phyloP scores from a whole-genome alignment of 1,284 basidiomycete species.

The Ceratobasidium papillatum region DNA sequence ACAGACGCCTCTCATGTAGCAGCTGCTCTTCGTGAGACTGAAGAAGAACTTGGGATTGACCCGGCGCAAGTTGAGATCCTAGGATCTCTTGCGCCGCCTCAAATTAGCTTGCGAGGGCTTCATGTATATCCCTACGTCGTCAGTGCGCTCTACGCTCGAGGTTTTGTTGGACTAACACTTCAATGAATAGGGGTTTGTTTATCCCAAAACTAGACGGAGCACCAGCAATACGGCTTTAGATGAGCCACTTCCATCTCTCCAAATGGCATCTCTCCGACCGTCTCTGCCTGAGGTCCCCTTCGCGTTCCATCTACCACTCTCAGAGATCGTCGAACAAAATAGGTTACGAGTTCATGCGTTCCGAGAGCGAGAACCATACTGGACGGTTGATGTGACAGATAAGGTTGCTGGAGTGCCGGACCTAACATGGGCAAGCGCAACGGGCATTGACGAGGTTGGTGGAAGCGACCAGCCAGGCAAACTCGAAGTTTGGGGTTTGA shows the following conservation, averaged over 20 bases:
- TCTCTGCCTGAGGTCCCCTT: constrained; percentile 72
- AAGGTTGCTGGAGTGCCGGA: constrained; percentile 53
- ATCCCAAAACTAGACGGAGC: constrained; percentile 49
- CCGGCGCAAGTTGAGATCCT: constrained; percentile 68
- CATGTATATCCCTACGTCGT: constrained; percentile 79
- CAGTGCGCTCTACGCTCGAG: constrained; percentile 50
- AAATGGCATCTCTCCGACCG: constrained; percentile 61
- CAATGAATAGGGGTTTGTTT: constrained; percentile 67
- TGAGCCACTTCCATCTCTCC: constrained; percentile 67
- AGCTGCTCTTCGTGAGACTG: constrained; percentile 73
- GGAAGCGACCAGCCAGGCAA: constrained; percentile 52
- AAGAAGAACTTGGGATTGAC: constrained; percentile 74
- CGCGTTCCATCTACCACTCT: constrained; percentile 74
- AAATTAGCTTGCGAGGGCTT: constrained; percentile 66
- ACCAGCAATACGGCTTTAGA: constrained; percentile 48
- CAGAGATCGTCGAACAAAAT: constrained; percentile 57
- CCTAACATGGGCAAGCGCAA: constrained; percentile 45
- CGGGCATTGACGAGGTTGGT: constrained; percentile 57
- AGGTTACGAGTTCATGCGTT: constrained; percentile 65
- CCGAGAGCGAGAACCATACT: constrained; percentile 67
- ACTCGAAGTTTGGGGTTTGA: constrained; percentile 81
- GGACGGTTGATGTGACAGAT: constrained; percentile 73
- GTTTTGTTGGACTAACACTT: constrained; percentile 11
- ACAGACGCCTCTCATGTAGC: constrained; percentile 63
- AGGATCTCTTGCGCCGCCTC: constrained; percentile 69